Evolutionary conservation across 2,329 filamentous ascomycete species (phyloP), one percentile per base, ranked within the genome.

Genomic region (Cladosporium sphaerospermum): DNA sequence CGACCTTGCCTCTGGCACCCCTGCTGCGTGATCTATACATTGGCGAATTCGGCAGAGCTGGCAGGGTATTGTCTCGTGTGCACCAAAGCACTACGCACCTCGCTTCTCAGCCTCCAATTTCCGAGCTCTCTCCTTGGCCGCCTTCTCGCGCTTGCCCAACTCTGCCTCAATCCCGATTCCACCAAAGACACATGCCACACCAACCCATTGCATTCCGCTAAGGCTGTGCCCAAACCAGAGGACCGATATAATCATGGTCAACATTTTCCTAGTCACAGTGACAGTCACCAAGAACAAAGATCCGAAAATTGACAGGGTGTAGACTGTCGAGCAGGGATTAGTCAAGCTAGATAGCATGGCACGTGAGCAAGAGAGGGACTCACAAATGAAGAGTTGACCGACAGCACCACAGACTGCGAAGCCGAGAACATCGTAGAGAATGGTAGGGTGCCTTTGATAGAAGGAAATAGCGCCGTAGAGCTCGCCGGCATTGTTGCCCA

Each of bases 261-360:
- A 81, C 93, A 99, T 99, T 76, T 99, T 99, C 66, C 93, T 81
- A 43, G 93, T 99, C 43, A 99, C 93, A 2, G 90, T 99, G 2
- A 99, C 91, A 4, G 93, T 97, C 41, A 97, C 92, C 46, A 99
- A 82, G 48, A 97, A 79, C 45, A 99, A 81, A 9, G 87, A 93
- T 9, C 88, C 93, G 74, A 97, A 99, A 46, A 88, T 89, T 11
- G 90, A 86, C 5, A 99, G 80, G 0, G 93, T 97, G 73, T 95
- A 91, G 40, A 54, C 52, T 46, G 39, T 18, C 54, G 46, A 56
- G 47, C 32, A 42, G 23, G 13, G 1, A 13, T 44, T 16, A 50
- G 47, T 33, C 32, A 13, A 36, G 4, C 10, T 42, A n/a, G 28
- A 23, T 8, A 46, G 9, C n/a, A 44, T 23, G 13, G 18, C 3